A percentile compares a stretch with the other conserved stretches of the same genome.
phyloP scores from a whole-genome alignment of 768 basidiomycete species.

The Leccinum imitatum region DNA sequence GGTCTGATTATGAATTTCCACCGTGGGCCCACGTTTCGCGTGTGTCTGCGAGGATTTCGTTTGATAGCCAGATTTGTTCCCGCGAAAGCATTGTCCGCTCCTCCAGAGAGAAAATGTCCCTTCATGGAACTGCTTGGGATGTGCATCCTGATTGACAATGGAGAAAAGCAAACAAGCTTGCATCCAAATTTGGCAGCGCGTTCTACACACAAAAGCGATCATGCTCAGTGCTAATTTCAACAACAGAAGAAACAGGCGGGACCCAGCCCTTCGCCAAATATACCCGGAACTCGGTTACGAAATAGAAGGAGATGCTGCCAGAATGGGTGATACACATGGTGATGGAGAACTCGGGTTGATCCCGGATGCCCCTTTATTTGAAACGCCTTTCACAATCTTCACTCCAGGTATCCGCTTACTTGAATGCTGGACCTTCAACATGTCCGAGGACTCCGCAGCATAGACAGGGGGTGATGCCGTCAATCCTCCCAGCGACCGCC shows the following conservation, averaged over 20 bases:
- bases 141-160: not conserved
- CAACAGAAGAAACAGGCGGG: conserved; percentile 3
- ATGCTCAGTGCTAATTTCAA: conserved; percentile 6
- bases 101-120: not conserved
- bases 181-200: not conserved
- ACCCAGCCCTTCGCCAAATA: not conserved
- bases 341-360: conserved; percentile 7
- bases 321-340: not conserved
- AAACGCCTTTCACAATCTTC: conserved; percentile 29
- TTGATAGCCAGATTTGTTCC: conserved; percentile 18
- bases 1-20: not conserved
- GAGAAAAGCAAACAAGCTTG: not conserved
- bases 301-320: conserved; percentile 1
- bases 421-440: conserved; percentile 10
- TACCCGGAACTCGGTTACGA: conserved; percentile 11
- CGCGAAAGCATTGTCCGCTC: conserved; percentile 13
- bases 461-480: not conserved
- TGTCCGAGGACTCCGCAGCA: conserved; percentile 18
- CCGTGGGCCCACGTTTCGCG: not conserved
- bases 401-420: conserved; percentile 33
- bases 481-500: not conserved
- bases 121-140: not conserved
- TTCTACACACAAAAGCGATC: conserved; percentile 1
- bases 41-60: not conserved
- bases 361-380: conserved; percentile 14